Percentiles rank a stretch among this genome's conserved stretches.
Evolutionary conservation across 2,329 filamentous ascomycete genomes (phyloP).

Genomic region (Dichotomopilus funicola): DNA sequence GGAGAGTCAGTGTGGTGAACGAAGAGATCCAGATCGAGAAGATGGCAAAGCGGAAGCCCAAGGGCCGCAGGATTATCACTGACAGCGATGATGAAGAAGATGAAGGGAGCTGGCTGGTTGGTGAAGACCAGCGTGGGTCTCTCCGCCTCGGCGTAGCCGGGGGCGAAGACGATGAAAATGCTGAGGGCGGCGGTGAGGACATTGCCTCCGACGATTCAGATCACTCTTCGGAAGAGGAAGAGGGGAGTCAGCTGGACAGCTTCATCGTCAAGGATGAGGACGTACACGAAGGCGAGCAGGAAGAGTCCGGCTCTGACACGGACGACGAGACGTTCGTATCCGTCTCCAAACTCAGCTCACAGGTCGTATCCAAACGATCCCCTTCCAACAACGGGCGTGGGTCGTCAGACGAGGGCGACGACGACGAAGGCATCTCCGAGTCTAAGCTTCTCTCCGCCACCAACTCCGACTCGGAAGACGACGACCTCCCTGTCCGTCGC

Average conservation of each 20-base stretch:
- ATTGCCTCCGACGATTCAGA: slow-evolving; percentile 65
- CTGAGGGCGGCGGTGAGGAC: slow-evolving; percentile 78
- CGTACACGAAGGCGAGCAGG: slow-evolving; percentile 23
- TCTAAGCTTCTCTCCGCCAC: slow-evolving; percentile 16
- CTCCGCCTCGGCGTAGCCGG: slow-evolving; percentile 68
- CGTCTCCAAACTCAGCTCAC: slow-evolving; percentile 31
- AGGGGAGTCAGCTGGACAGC: slow-evolving; percentile 48
- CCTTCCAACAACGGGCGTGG: slow-evolving; percentile 27
- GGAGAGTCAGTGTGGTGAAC: slow-evolving; percentile 28
- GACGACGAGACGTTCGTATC: slow-evolving; percentile 34
- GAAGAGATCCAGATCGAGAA: slow-evolving; percentile 31
- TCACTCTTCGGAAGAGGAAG: slow-evolving; percentile 49
- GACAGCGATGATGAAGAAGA: slow-evolving; percentile 62
- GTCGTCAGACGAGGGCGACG: slow-evolving; percentile 25
- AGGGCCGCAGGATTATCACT: slow-evolving; percentile 51
- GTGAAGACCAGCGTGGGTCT: slow-evolving; percentile 55
- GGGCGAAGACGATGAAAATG: slow-evolving; percentile 81
- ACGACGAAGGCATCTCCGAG: slow-evolving; percentile 15
- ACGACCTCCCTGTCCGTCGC: not conserved
- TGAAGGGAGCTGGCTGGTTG: slow-evolving; percentile 74
- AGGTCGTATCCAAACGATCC: slow-evolving; percentile 28
- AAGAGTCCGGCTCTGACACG: slow-evolving; percentile 20
- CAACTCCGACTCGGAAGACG: slow-evolving; percentile 17
- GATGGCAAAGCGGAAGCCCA: slow-evolving; percentile 31
- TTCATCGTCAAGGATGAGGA: slow-evolving; percentile 50